Percentiles rank a stretch among this genome's conserved stretches.
These are phyloP conservation scores for Dichotomocladium elegans DNA, from an alignment of 371 early-diverging fungal species.

Conservation along the genomic window DNA sequence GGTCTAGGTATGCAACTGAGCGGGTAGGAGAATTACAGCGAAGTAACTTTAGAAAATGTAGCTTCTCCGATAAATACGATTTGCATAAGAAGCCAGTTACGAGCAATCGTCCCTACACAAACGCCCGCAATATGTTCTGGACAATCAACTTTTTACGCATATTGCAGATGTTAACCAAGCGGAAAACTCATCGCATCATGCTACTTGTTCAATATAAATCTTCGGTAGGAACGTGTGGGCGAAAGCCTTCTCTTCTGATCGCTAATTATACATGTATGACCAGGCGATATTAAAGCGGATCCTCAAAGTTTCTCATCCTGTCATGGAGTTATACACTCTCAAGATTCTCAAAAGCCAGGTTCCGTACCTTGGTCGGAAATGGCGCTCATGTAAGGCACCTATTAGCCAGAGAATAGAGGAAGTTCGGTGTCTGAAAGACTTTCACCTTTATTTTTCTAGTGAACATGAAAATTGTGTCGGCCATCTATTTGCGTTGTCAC, in stretches of 20 bases:
- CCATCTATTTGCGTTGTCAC: conserved; percentile 67
- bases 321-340: conserved; percentile 67
- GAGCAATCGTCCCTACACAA: too few species aligned
- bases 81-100: too few species aligned
- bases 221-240: conserved; percentile 40
- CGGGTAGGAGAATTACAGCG: neutral
- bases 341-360: conserved; percentile 80
- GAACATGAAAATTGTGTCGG: conserved; percentile 81
- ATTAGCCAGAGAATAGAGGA: neutral
- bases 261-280: too few species aligned
- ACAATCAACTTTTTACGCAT: conserved; percentile 74
- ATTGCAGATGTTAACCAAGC: conserved; percentile 78
- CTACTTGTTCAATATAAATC: conserved; percentile 84
- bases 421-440: too few species aligned
- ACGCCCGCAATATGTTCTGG: conserved; percentile 66
- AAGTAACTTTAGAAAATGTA: too few species aligned
- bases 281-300: conserved; percentile 72
- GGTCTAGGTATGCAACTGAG: conserved; percentile 42
- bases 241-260: neutral
- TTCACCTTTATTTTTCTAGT: conserved; percentile 19
- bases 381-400: conserved; percentile 63
- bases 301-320: conserved; percentile 65
- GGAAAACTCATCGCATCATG: conserved; percentile 71
- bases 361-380: conserved; percentile 76
- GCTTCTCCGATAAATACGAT: neutral